Evolutionary conservation across 371 early-diverging fungal species (phyloP), one percentile per base, ranked within the genome.

Genomic region (Neoconidiobolus thromboides): DNA sequence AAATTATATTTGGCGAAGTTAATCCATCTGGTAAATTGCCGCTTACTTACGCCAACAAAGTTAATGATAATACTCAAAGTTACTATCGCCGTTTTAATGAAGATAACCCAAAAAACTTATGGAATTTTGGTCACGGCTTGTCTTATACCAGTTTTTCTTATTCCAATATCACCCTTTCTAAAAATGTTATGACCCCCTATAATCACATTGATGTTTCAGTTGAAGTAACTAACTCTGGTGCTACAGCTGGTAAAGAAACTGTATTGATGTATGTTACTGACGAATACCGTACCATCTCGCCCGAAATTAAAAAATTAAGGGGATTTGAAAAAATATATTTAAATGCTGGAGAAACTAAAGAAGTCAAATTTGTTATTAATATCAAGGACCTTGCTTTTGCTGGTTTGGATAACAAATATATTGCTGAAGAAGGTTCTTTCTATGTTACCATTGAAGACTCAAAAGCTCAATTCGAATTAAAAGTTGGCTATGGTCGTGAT

Each of bases 81-180:
- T 59, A 49, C 47, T 40, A 58, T 36, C 51, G 51, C 15, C 51
- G 51, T 36, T 51, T 51, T 15, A 51, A 51, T 36, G 51, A 51
- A 36, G 12, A 14, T 15, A 51, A 51, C 51, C 51, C 36, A 12
- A 26, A 7, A 7, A 46, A 26, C 26, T 68, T 76, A 44, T 83
- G 71, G 61, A 65, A 75, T 6, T 84, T 84, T 62, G 76, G 82
- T 2, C 72, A 70, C 42, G 85, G 85, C n/a, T 57, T 83, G 6
- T 76, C 79, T 1, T 83, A 82, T 55, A 72, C 77, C 1, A 61
- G 12, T 12, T 51, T 14, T 15, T 51, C 51, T 0, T 51, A 51
- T 26, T 12, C 51, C 6, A 14, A 12, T 64, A 0, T 68, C 80
- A 66, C 61, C 38, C 64, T 69, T 62, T 73, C 58, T n/a, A 53